Evolutionary conservation across 108 stramenopile genomes (phyloP).

Genomic region (Fistulifera solaris): DNA sequence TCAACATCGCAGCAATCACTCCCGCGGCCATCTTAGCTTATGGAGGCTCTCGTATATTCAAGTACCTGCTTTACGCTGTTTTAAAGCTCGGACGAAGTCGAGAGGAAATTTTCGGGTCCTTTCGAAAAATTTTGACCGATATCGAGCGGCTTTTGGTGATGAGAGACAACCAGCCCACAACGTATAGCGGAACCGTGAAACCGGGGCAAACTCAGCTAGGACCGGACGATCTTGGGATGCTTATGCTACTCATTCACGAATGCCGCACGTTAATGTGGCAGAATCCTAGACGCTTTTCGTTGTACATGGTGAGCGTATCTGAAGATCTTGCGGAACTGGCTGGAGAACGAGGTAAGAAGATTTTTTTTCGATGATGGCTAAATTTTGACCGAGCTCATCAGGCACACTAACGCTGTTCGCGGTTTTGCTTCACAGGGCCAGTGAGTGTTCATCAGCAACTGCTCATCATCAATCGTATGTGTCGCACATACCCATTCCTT

Average conservation of each 20-base stretch:
- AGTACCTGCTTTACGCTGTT: constrained; percentile 54
- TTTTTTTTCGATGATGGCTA: neutral
- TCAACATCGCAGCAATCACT: constrained; percentile 78
- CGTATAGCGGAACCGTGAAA: constrained; percentile 5
- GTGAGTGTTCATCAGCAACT: constrained; percentile 79
- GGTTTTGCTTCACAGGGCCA: constrained; percentile 19
- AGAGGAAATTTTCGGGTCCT: constrained; percentile 64
- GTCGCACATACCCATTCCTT: constrained; percentile 79
- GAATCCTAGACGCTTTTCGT: constrained; percentile 55
- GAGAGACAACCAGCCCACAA: constrained; percentile 68
- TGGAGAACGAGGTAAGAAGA: constrained; percentile 55
- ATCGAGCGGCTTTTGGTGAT: constrained; percentile 81
- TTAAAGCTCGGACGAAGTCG: constrained; percentile 62
- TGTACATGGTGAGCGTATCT: constrained; percentile 49
- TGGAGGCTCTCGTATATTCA: constrained; percentile 30
- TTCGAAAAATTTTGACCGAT: constrained; percentile 64
- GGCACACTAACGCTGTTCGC: neutral
- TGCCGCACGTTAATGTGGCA: constrained; percentile 70
- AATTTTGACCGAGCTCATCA: neutral
- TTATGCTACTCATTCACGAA: constrained; percentile 83
- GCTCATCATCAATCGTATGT: constrained; percentile 70
- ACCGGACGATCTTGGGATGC: constrained; percentile 81
- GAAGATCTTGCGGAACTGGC: constrained; percentile 87
- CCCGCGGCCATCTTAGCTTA: constrained; percentile 66
- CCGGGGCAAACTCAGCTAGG: constrained; percentile 15